A percentile compares a stretch with the other conserved stretches of the same genome.
Evolutionary conservation across 306 rosid genomes (phyloP).

Genomic region (Dalbergia cultrata): DNA sequence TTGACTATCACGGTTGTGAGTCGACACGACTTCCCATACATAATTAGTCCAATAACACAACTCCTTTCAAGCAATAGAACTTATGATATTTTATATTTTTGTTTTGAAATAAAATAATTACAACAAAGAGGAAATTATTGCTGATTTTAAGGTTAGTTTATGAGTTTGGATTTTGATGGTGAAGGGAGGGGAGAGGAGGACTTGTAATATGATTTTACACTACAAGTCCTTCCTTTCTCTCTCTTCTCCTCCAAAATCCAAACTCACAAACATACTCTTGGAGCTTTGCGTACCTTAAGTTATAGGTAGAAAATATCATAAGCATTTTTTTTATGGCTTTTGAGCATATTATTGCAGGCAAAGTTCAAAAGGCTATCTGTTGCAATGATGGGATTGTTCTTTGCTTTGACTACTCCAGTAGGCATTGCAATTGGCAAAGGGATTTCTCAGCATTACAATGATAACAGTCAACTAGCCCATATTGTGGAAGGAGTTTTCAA

Average conservation of each 20-base stretch:
- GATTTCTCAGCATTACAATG: slow-evolving; percentile 52
- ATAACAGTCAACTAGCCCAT: slow-evolving; percentile 56
- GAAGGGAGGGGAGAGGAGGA: no score
- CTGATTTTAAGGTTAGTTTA: no score
- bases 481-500: slow-evolving; percentile 64
- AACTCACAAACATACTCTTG: no score
- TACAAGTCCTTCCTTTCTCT: no score
- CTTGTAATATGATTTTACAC: no score
- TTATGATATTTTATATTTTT: not conserved
- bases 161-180: no score
- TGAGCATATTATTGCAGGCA: slow-evolving; percentile 44
- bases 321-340: not conserved
- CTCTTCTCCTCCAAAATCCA: no score
- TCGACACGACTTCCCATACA: no score
- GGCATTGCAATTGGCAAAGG: slow-evolving; percentile 69
- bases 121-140: not conserved
- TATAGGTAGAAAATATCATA: not conserved
- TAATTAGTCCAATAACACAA: not conserved
- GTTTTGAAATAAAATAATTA: not conserved
- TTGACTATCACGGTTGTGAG: no score
- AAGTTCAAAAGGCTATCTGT: slow-evolving; percentile 47
- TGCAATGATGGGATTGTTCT: slow-evolving; percentile 59
- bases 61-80: no score
- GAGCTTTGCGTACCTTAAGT: no score
- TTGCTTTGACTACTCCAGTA: slow-evolving; percentile 64